These are phyloP conservation scores for Sporisorium graminicola DNA, from an alignment of 1,284 basidiomycete genomes.

Conservation along the genomic window DNA sequence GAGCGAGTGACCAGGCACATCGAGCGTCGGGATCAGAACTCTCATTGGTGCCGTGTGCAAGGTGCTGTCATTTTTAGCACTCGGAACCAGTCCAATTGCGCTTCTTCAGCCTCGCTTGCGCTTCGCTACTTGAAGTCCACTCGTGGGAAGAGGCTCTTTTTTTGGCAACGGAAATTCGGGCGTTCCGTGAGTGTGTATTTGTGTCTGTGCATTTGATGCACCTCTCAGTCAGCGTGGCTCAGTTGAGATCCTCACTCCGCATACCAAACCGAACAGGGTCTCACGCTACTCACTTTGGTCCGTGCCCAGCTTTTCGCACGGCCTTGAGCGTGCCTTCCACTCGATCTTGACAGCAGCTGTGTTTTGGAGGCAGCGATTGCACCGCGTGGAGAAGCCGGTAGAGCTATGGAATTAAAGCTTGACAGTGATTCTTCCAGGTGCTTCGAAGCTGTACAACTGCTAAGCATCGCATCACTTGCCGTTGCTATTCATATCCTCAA, in stretches of 20 bases:
- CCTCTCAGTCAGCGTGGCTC: slow-evolving; percentile 13
- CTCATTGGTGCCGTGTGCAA: background rate
- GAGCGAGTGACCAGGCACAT: background rate
- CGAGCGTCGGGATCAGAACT: background rate
- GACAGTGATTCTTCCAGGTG: background rate
- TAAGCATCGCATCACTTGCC: background rate
- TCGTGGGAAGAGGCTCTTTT: slow-evolving; percentile 8
- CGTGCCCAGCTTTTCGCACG: background rate
- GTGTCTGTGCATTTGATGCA: background rate
- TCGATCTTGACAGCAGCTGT: background rate
- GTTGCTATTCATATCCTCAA: background rate
- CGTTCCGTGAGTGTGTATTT: background rate
- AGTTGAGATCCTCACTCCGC: background rate
- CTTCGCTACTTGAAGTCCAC: background rate
- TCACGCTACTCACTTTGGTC: background rate
- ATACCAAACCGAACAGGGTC: background rate
- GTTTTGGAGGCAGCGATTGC: background rate
- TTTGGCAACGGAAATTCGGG: background rate
- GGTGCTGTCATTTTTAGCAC: slow-evolving; percentile 12
- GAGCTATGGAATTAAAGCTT: background rate
- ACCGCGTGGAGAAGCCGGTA: no score
- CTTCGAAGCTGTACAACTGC: no score
- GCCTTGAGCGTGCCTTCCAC: background rate
- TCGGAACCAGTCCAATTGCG: no score
- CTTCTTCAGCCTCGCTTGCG: slow-evolving; percentile 7